Base-by-base conservation (phyloP, 768 basidiomycete species). In the Galerina marginata region DNA sequence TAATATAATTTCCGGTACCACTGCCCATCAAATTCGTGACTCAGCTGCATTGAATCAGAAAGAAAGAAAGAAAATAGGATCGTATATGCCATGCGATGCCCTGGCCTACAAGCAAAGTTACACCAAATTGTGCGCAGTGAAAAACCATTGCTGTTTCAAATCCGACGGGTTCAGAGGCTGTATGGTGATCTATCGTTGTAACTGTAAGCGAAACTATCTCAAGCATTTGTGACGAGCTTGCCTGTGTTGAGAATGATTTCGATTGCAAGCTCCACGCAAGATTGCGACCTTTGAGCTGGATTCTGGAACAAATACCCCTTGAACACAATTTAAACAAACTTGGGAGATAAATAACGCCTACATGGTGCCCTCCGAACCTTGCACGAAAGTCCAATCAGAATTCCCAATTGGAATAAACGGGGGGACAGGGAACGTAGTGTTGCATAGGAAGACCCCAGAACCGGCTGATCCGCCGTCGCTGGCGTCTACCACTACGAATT, bases 401-500 rank as follows among this genome's bases (percentile, higher is more conserved):
- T 62, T 58, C 4, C 61, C 56, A 4, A 62, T 58, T 5, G 61
- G 36, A 16, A 44, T 62, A 37, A 62, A 54, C 10, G 50, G 61
- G 2, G 50, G 11, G 9, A 46, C 50, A 16, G 56, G 55, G 37
- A 62, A 57, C 1, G 49, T 55, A 12, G 54, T 58, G 36, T 52
- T 58, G 29, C 56, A 54, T 3, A 62, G 43, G 2, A 62, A 58
- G 11, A 57, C 46, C 1, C 61, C 61, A 10, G 47, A 39, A 25
- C 60, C 60, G 3, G 60, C 29, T 33, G 29, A 33, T 33, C 29
- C 29, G 1, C 29, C 29, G 29, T 56, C 42, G 39, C 60, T 61
- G 20, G 60, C 60, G 29, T 61, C 60, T 20, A 61, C 60, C 0
- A 61, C 60, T 4, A 46, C 60, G 54, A 61, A 61, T 43, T 61